Percentiles rank a stretch among this genome's conserved stretches.
Conservation (phyloP, 257 asterid species). For the Asclepias syriaca region DNA sequence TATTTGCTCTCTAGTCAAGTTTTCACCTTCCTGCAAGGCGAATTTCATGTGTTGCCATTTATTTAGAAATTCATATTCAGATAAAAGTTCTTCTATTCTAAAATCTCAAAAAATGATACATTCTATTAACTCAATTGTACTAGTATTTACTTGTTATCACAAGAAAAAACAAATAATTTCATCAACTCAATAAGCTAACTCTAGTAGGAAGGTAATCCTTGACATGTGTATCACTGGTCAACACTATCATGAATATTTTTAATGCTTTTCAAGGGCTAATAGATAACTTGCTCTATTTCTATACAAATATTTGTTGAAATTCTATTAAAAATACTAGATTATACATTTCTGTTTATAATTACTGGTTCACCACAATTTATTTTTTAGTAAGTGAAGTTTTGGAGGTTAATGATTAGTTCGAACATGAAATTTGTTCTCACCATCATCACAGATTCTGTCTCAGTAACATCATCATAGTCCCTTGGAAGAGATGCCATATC, state of each 20-base stretch:
- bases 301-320: neutral
- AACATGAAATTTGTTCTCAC: conserved; percentile 35
- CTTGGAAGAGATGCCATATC: conserved; percentile 69
- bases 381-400: neutral
- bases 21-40: conserved; percentile 63
- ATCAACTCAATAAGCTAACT: neutral
- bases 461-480: conserved; percentile 80
- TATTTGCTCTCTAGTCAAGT: conserved; percentile 78
- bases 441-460: conserved; percentile 75
- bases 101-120: neutral
- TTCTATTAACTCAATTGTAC: neutral
- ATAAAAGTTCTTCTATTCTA: neutral
- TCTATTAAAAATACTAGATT: neutral
- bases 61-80: neutral
- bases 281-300: neutral
- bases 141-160: neutral
- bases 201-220: neutral
- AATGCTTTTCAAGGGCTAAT: neutral
- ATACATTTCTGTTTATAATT: neutral
- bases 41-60: neutral
- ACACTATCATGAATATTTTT: neutral
- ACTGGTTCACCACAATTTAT: neutral
- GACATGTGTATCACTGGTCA: neutral
- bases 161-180: neutral
- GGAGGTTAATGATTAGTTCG: neutral